Evolutionary conservation across 495 filamentous ascomycete species (phyloP).

Genomic region (Aspergillus ellipticus): DNA sequence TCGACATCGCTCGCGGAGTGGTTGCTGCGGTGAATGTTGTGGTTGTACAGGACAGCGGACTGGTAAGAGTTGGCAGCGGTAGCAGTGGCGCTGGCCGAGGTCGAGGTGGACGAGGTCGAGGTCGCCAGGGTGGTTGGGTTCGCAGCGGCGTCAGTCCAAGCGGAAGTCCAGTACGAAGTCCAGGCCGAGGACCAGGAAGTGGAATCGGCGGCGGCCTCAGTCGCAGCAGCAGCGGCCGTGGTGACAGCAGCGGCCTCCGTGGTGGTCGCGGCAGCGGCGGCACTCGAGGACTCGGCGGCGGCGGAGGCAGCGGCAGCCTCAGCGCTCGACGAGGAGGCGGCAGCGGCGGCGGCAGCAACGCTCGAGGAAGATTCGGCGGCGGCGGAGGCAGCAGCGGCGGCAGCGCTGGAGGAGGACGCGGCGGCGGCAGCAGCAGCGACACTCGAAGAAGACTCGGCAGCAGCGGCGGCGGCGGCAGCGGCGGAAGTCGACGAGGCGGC

Average conservation of each 20-base stretch:
- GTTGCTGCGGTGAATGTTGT: conserved; percentile 84
- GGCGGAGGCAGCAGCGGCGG: background rate
- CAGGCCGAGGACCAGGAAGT: conserved; percentile 9
- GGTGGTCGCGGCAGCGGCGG: background rate
- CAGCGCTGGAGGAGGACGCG: background rate
- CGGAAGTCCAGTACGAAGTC: conserved; percentile 20
- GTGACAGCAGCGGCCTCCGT: background rate
- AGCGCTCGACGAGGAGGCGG: too few relatives aligned
- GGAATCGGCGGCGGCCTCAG: background rate
- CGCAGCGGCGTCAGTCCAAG: conserved; percentile 13
- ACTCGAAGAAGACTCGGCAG: too few relatives aligned
- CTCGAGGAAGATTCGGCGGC: background rate
- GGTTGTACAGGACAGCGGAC: conserved; percentile 56
- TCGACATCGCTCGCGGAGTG: conserved; percentile 64
- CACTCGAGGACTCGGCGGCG: background rate
- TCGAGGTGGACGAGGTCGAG: conserved; percentile 26
- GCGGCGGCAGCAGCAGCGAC: conserved; percentile 9
- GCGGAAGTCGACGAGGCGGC: conserved; percentile 11
- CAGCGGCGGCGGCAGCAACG: too few relatives aligned
- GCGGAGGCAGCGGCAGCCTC: conserved; percentile 5
- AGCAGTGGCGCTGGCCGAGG: conserved; percentile 19
- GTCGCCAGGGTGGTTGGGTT: conserved; percentile 27
- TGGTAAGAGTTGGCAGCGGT: conserved; percentile 38
- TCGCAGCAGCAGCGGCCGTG: background rate
- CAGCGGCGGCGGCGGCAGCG: conserved; percentile 16